phyloP scores from a whole-genome alignment of 108 stramenopile genomes.

The Skeletonema marinoi region DNA sequence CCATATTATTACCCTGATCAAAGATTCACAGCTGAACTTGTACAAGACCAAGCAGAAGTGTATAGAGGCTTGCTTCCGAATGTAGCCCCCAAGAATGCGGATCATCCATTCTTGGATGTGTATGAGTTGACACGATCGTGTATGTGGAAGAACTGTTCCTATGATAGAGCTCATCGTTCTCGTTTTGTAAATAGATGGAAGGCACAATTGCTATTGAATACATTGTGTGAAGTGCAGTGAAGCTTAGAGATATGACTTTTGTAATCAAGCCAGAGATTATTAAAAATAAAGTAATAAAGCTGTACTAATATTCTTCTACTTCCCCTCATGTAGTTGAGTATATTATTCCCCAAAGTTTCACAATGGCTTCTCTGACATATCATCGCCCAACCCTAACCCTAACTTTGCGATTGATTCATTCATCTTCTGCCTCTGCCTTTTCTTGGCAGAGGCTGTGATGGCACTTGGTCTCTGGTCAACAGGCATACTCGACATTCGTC shows the following conservation, averaged over 20 bases:
- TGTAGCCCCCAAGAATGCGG: not conserved
- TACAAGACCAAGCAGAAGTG: not conserved
- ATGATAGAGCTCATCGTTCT: conserved; percentile 8
- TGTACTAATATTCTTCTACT: not conserved
- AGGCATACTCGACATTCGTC: conserved; percentile 5
- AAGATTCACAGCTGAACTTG: not conserved
- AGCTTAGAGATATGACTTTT: not conserved
- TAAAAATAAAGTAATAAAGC: not conserved
- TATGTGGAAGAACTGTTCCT: conserved; percentile 1
- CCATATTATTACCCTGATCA: not conserved
- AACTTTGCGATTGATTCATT: conserved; percentile 3
- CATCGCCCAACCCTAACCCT: not conserved
- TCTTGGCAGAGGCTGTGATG: conserved; percentile 31
- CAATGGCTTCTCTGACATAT: not conserved
- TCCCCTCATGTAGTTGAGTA: not conserved
- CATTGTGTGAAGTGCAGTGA: not conserved
- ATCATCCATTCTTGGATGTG: conserved; percentile 3
- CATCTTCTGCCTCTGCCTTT: conserved; percentile 33
- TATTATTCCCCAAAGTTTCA: not conserved
- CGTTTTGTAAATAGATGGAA: conserved; percentile 9
- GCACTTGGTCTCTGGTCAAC: not conserved
- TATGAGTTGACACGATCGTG: conserved; percentile 5
- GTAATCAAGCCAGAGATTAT: not conserved
- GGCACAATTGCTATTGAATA: conserved; percentile 5
- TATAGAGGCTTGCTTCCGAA: not conserved